Percentiles rank a stretch among this genome's conserved stretches.
Conservation (phyloP, 208 protist genomes). For the Wallacemonas sp. region DNA sequence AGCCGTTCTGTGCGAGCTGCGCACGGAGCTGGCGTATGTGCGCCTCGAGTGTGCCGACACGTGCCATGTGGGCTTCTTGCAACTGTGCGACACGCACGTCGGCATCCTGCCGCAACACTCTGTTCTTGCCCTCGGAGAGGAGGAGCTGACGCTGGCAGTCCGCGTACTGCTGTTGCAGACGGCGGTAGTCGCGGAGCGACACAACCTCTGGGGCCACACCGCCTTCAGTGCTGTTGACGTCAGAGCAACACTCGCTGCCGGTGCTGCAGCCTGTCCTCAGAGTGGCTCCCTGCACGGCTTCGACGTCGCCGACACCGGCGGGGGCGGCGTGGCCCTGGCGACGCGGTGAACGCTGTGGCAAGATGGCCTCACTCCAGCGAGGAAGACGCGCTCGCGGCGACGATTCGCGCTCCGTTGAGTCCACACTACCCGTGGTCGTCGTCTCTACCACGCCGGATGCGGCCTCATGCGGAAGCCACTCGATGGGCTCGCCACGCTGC, state of each 20-base stretch:
- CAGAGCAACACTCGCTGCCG: too few species aligned
- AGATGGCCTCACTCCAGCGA: background rate
- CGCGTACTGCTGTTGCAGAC: conserved; percentile 9
- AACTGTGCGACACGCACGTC: conserved; percentile 23
- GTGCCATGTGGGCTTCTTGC: conserved; percentile 25
- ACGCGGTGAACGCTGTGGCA: background rate
- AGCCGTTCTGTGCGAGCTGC: background rate
- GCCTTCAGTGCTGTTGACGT: too few species aligned
- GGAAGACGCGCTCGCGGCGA: background rate
- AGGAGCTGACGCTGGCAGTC: background rate
- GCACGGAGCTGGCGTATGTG: conserved; percentile 23
- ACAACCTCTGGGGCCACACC: background rate
- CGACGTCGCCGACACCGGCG: too few species aligned
- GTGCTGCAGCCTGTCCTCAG: too few species aligned
- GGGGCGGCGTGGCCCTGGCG: too few species aligned
- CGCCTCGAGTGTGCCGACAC: conserved; percentile 18
- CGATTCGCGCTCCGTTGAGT: background rate
- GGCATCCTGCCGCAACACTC: conserved; percentile 19
- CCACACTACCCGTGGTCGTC: background rate
- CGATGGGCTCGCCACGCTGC: too few species aligned
- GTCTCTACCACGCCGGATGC: background rate
- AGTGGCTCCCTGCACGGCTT: too few species aligned
- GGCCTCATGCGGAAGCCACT: too few species aligned
- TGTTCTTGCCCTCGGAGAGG: conserved; percentile 22
- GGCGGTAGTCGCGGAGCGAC: conserved; percentile 9